phyloP scores from a whole-genome alignment of 257 asterid genomes.

The Primulina huaijiensis region DNA sequence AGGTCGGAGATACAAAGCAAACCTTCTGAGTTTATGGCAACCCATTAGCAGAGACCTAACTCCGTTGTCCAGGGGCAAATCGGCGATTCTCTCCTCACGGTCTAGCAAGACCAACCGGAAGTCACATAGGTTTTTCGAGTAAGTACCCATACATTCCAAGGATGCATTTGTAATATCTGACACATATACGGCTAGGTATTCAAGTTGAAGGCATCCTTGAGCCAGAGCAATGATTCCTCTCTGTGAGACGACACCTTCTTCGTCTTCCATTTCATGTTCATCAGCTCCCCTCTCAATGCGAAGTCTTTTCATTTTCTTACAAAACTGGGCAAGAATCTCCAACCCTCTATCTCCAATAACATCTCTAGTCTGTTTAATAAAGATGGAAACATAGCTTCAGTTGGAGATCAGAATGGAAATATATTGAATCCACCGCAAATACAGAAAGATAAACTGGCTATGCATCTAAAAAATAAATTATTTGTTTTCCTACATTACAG shows the following conservation, averaged over 20 bases:
- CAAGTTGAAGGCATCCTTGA: conserved; percentile 48
- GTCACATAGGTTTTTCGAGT: conserved; percentile 58
- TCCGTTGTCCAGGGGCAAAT: conserved; percentile 81
- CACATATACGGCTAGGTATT: conserved; percentile 42
- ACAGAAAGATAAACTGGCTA: background rate
- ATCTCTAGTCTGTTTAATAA: conserved; percentile 58
- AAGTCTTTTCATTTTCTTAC: conserved; percentile 52
- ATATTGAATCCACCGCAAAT: conserved; percentile 6
- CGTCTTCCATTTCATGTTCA: conserved; percentile 47
- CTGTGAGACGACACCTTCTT: conserved; percentile 49
- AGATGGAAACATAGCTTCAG: conserved; percentile 3
- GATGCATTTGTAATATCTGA: conserved; percentile 54
- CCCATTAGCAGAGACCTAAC: conserved; percentile 64
- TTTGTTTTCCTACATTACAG: background rate
- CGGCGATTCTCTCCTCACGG: conserved; percentile 55
- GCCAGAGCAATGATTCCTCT: conserved; percentile 49
- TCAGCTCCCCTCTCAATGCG: conserved; percentile 56
- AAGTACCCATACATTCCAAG: conserved; percentile 54
- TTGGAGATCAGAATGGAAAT: background rate
- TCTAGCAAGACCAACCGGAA: conserved; percentile 80
- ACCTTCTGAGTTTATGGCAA: conserved; percentile 62
- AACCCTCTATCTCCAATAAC: conserved; percentile 87
- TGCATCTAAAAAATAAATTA: background rate
- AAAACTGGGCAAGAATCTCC: conserved; percentile 56
- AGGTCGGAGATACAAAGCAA: conserved; percentile 67